Conservation (phyloP, 176 grass and related monocot species). For the Leersia perrieri region DNA sequence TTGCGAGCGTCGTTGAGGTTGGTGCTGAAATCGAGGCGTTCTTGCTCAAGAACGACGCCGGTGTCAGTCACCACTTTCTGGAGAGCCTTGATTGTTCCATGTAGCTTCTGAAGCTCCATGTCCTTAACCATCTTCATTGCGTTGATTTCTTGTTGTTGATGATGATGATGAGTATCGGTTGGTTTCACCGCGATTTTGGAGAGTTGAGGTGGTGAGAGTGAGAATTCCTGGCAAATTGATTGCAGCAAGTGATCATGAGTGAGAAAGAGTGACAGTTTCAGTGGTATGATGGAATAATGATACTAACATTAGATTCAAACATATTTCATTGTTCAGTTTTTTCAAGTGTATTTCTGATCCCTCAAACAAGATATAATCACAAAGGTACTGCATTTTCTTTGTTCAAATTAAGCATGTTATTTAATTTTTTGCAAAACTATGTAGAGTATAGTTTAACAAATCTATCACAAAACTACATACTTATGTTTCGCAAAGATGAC, state of each 20-base stretch:
- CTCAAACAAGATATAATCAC: neutral
- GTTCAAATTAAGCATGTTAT: neutral
- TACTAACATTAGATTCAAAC: neutral
- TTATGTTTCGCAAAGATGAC: neutral
- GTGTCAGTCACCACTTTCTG: conserved; percentile 71
- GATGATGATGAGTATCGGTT: conserved; percentile 44
- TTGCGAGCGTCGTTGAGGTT: conserved; percentile 67
- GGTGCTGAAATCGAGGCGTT: conserved; percentile 63
- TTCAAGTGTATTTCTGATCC: neutral
- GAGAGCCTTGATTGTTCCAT: conserved; percentile 73
- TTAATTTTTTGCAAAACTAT: too few species aligned
- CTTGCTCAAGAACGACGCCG: conserved; percentile 71
- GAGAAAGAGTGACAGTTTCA: neutral
- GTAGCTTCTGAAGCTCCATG: conserved; percentile 64
- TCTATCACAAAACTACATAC: too few species aligned
- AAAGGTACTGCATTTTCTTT: neutral
- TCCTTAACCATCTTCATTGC: conserved; percentile 45
- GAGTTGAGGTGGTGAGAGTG: conserved; percentile 41
- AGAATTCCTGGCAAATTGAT: conserved; percentile 56
- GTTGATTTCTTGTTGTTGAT: too few species aligned
- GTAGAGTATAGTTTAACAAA: too few species aligned
- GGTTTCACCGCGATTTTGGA: conserved; percentile 51
- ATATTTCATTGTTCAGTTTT: neutral
- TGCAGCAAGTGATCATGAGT: neutral
- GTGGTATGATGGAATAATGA: neutral